Evolutionary conservation across 2,329 filamentous ascomycete genomes (phyloP), one percentile per base, ranked within the genome.

Genomic region (Diaporthe sp.): DNA sequence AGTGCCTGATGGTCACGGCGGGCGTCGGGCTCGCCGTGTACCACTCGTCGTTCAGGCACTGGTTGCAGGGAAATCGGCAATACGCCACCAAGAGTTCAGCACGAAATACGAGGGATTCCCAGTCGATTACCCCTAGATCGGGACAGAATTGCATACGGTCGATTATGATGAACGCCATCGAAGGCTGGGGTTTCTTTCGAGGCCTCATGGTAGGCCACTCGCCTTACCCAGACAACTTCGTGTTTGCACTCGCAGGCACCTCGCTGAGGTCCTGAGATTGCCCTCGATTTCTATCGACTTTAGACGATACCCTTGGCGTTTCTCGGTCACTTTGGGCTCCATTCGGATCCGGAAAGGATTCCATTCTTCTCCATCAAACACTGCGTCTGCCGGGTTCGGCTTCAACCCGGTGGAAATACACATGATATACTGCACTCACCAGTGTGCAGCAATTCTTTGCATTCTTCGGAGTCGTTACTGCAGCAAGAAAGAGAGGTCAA

Each of bases 401-500:
- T n/a, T 57, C 17, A 31, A 12, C 17, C 13, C 51, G 10, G 65
- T 55, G 31, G 37, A 25, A 53, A 25, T 53, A 70, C n/a, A 65
- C 34, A 57, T 10, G n/a, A 34, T 7, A 12, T 28, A 17, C 28
- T 34, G 47, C 55, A 31, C 25, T 44, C 44, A 31, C 25, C 34
- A 5, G 25, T n/a, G n/a, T 55, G 61, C 34, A 63, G 58, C 71
- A 20, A 57, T 34, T 47, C 6, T 65, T 73, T 65, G 71, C 71
- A 73, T 55, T 65, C 44, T 39, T 73, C 17, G 47, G 34, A 55
- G 58, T 55, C 34, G 34, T 44, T 25, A 39, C 37, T 55, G 13
- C 31, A 53, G 60, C 37, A 44, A 34, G 37, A 55, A 44, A 44
- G 34, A 65, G 55, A 42, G 47, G 51, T 70, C 65, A 55, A 28